Evolutionary conservation across 108 stramenopile species (phyloP), one percentile per base, ranked within the genome.

Genomic region (Cyclotella atomus): DNA sequence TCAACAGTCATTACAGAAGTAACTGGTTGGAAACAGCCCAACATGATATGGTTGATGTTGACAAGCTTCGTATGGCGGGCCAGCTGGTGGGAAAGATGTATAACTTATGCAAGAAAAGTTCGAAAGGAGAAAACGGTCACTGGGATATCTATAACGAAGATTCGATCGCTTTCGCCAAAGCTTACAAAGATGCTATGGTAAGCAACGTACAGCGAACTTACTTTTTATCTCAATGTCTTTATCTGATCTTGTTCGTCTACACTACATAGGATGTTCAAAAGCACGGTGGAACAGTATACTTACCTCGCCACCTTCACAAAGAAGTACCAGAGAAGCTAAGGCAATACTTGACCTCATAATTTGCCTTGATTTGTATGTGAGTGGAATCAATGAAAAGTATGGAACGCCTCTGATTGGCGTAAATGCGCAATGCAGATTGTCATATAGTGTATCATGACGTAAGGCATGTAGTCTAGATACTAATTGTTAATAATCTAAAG

Each of bases 101-200:
- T 14, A 59, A 6, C 3, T 61, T 75, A 46, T 74, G 79, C 49
- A 20, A 17, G 14, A 36, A 63, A 5, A 23, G 44, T 41, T 70
- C 76, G 5, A 33, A 52, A 36, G 25, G 27, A 41, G 10, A 36
- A 32, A 36, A 54, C 43, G 75, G 67, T 15, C 4, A 17, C 12
- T 29, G 38, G 54, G 69, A 77, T 59, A 68, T 77, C 19, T 77
- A 57, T 53, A 46, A 77, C 55, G 63, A 70, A 56, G 69, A 77
- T 59, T 62, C 77, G 0, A 19, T 61, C 59, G 68, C 77, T 45
- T 77, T 61, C 60, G 77, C 57, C 16, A 70, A 57, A 34, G 79
- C 79, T 15, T 80, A 75, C 61, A 80, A 75, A 54, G 73, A 74
- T 62, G 50, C 79, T 1, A 36, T 80, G 64, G 64, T 65, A 47